These are phyloP conservation scores for Adansonia madagascariensis DNA, from an alignment of 441 rosid species.

Conservation along the genomic window DNA sequence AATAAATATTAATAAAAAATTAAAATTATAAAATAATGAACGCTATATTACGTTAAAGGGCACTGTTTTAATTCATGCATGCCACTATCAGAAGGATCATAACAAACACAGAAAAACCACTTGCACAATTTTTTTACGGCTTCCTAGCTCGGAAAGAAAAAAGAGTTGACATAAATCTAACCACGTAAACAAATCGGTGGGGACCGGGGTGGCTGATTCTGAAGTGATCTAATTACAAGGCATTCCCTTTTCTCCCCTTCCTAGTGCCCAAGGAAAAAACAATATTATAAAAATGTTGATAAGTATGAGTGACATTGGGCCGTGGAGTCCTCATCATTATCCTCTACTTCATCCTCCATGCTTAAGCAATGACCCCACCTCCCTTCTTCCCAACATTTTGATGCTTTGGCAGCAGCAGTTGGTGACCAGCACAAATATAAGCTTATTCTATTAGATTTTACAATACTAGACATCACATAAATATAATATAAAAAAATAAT, in stretches of 20 bases:
- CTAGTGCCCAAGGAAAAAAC: background rate
- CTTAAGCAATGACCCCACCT: slow-evolving; percentile 32
- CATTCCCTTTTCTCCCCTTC: background rate
- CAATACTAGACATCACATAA: too few relatives aligned
- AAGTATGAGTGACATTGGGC: background rate
- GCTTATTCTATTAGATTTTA: background rate
- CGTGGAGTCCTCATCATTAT: slow-evolving; percentile 25
- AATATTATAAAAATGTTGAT: background rate
- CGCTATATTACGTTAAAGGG: too few relatives aligned
- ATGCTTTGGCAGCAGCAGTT: slow-evolving; percentile 32
- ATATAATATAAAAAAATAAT: too few relatives aligned
- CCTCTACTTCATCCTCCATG: slow-evolving; percentile 27
- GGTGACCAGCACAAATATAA: slow-evolving; percentile 37
- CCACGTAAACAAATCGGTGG: background rate
- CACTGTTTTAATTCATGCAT: background rate
- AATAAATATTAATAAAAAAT: too few relatives aligned
- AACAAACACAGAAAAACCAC: slow-evolving; percentile 3
- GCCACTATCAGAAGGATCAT: slow-evolving; percentile 16
- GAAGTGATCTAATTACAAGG: slow-evolving; percentile 13
- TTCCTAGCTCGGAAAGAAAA: background rate
- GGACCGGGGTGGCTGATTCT: background rate
- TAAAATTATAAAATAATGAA: too few relatives aligned
- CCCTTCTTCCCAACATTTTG: slow-evolving; percentile 23
- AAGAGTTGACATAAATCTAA: background rate
- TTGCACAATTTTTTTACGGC: background rate